Evolutionary conservation across 1,139 yeast species (phyloP).

Genomic region (Zhuliangozyma parablackwelliae): DNA sequence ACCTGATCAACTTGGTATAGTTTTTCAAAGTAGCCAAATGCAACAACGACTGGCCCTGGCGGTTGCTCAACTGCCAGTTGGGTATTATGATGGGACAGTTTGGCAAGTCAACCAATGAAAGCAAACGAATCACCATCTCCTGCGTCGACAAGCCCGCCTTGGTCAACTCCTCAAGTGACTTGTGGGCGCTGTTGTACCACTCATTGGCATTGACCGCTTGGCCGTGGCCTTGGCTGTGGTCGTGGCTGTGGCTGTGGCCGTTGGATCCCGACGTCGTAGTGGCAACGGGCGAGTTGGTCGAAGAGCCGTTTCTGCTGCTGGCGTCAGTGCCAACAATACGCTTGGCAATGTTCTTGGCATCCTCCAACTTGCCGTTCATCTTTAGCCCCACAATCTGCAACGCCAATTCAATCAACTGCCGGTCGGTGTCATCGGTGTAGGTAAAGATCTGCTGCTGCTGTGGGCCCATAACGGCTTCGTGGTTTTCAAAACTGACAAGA

Average conservation of each 20-base stretch:
- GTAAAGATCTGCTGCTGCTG: constrained; percentile 66
- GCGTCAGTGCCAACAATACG: constrained; percentile 68
- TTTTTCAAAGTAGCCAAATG: constrained; percentile 81
- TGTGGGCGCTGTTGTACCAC: constrained; percentile 50
- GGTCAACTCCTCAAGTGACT: constrained; percentile 47
- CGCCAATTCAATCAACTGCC: constrained; percentile 88
- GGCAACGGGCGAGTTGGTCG: constrained; percentile 5
- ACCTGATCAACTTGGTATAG: constrained; percentile 55
- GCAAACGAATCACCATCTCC: constrained; percentile 56
- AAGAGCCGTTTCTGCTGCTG: constrained; percentile 9
- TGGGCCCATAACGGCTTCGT: constrained; percentile 29
- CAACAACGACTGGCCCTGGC: constrained; percentile 80
- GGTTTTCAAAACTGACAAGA: constrained; percentile 70
- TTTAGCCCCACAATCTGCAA: constrained; percentile 90
- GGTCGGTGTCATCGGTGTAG: constrained; percentile 87
- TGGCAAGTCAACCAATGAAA: constrained; percentile 58
- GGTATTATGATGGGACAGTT: constrained; percentile 60
- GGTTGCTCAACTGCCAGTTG: constrained; percentile 77
- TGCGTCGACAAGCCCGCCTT: constrained; percentile 49
- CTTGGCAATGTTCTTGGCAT: constrained; percentile 85
- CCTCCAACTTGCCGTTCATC: constrained; percentile 91
- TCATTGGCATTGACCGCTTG: constrained; percentile 18
- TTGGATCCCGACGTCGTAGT: constrained; percentile 4
- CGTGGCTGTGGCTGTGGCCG: constrained; percentile 2
- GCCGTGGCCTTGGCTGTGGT: constrained; percentile 7